Evolutionary conservation across 177 flowering plant genomes (phyloP).

Genomic region (Vitis hybrid): DNA sequence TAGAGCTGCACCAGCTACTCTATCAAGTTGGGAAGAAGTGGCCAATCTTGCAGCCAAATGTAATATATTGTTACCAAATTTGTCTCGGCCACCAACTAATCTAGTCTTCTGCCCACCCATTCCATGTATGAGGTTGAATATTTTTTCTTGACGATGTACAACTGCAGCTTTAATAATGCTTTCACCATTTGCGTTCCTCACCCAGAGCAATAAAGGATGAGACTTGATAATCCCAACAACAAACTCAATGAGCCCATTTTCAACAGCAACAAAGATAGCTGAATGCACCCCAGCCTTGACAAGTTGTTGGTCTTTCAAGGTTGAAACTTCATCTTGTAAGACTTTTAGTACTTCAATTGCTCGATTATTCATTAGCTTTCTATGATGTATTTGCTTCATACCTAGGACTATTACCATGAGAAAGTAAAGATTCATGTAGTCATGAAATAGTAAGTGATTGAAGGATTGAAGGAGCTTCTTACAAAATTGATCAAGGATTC

Average conservation of each 20-base stretch:
- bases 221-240: conserved; percentile 17
- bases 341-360: conserved; percentile 7
- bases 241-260: conserved; percentile 16
- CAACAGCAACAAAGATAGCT: conserved; percentile 14
- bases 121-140: conserved; percentile 3
- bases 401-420: too few relatives aligned
- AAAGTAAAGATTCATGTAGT: too few relatives aligned
- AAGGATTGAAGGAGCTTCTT: too few relatives aligned
- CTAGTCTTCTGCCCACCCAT: neutral
- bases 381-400: too few relatives aligned
- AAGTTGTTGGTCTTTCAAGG: neutral
- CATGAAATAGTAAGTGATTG: too few relatives aligned
- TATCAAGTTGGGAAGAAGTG: neutral
- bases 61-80: neutral
- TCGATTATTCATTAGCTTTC: conserved; percentile 2
- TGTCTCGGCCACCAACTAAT: neutral
- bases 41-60: conserved; percentile 13
- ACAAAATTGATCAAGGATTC: too few relatives aligned
- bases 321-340: neutral
- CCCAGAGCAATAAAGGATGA: conserved; percentile 2
- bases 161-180: conserved; percentile 2
- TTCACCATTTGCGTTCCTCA: neutral
- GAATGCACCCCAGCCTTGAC: neutral
- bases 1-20: conserved; percentile 8
- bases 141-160: neutral